Evolutionary conservation across 2,329 filamentous ascomycete genomes (phyloP).

Genomic region (Colletotrichum truncatum): DNA sequence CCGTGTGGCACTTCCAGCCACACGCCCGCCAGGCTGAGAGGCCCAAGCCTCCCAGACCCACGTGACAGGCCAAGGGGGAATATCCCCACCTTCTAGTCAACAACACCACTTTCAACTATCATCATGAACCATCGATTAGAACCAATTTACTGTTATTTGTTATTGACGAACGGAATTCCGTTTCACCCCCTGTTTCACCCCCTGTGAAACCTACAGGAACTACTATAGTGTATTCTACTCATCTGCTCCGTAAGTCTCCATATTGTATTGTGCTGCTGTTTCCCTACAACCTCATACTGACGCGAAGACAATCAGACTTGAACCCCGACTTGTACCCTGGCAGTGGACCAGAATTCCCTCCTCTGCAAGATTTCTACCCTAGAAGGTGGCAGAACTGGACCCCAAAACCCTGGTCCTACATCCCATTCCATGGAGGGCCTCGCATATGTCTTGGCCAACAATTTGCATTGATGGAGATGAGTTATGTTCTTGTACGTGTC

Average conservation of each 20-base stretch:
- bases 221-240: background rate
- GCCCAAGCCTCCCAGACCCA: too few relatives aligned
- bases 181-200: too few relatives aligned
- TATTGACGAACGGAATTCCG: too few relatives aligned
- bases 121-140: too few relatives aligned
- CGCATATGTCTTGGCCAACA: constrained; percentile 50
- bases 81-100: too few relatives aligned
- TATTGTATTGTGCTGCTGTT: too few relatives aligned
- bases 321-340: constrained; percentile 29
- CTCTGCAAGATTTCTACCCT: constrained; percentile 41
- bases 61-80: too few relatives aligned
- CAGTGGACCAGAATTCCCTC: constrained; percentile 31
- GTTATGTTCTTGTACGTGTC: background rate
- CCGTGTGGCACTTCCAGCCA: too few relatives aligned
- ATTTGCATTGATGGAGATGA: background rate
- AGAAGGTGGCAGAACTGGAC: constrained; percentile 60
- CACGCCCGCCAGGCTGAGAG: too few relatives aligned
- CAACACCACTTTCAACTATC: too few relatives aligned
- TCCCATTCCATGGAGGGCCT: constrained; percentile 62
- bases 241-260: background rate
- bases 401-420: constrained; percentile 60
- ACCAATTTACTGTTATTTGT: too few relatives aligned
- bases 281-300: constrained; percentile 40
- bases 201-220: constrained; percentile 40
- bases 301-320: background rate